Evolutionary conservation across 441 rosid genomes (phyloP), one percentile per base, ranked within the genome.

Genomic region (Arabidopsis hybrid): DNA sequence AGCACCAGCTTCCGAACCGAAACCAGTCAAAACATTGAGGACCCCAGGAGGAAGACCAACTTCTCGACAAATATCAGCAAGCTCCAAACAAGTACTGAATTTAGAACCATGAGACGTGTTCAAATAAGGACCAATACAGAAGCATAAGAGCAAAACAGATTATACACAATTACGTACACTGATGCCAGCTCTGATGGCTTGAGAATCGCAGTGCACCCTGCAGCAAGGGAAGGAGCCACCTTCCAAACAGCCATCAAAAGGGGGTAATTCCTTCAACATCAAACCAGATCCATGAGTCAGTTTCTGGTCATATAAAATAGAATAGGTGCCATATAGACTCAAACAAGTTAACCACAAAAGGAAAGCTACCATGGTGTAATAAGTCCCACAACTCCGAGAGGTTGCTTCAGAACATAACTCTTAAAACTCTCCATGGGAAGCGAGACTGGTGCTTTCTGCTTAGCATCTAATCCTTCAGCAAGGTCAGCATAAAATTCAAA

Each of bases 201-300:
- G 82, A 95, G 85, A 79, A 95, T 79, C 14, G 99, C 98, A 56
- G 96, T 80, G 74, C 97, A 95, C 6, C 99, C 99, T 35, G 98
- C 98, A 42, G 99, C 99, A 79, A 95, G 78, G 35, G 99, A 92
- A 73, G 99, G 98, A 80, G 99, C 99, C 68, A 95, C 97, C 82
- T 95, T 95, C 99, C 99, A 95, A 66, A 87, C 77, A 69, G 98
- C 95, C 98, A 95, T 88, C 87, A 92, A 69, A 18, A 95, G 82
- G 0, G 99, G 99, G 70, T 95, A 92, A 80, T 95, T 95, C 99
- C 99, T 95, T 81, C 83, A 83, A 66, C 70, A 47, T 46, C 56
- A 69, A 72, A 69, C 42, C 26, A 78, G 12, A 17, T 55, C 50
- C 4, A 8, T 29, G 39, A 60, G 6, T 49, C 49, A 11, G 58